Conservation (phyloP, 2,329 filamentous ascomycete species). For the Fusarium temperatum region DNA sequence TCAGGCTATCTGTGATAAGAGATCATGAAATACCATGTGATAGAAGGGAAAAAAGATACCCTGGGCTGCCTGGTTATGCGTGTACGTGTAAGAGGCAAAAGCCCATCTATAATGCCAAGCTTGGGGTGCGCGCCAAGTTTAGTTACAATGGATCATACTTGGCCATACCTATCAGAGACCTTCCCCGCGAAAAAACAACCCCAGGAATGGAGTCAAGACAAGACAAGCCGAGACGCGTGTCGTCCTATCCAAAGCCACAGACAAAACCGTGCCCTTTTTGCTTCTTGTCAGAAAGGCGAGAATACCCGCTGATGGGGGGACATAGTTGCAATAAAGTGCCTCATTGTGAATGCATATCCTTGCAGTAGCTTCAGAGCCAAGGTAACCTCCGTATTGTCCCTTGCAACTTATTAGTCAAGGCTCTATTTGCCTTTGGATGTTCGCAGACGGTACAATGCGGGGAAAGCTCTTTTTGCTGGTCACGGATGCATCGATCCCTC, state of each 20-base stretch:
- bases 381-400: slow-evolving; percentile 17
- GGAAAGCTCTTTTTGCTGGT: slow-evolving; percentile 30
- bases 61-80: not conserved
- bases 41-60: not conserved
- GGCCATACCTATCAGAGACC: slow-evolving; percentile 1
- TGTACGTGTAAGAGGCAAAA: slow-evolving; percentile 19
- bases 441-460: slow-evolving; percentile 26
- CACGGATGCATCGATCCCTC: slow-evolving; percentile 32
- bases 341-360: slow-evolving; percentile 25
- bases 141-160: not conserved
- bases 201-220: slow-evolving; percentile 17
- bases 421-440: slow-evolving; percentile 9
- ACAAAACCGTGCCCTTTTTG: not conserved
- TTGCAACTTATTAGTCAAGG: slow-evolving; percentile 25
- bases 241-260: slow-evolving; percentile 1
- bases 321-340: slow-evolving; percentile 11
- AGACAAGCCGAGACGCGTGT: slow-evolving; percentile 23
- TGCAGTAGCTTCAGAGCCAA: slow-evolving; percentile 31
- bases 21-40: slow-evolving; percentile 12
- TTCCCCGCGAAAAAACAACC: slow-evolving; percentile 16
- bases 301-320: not conserved
- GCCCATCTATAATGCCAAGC: slow-evolving; percentile 12
- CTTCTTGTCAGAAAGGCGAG: not conserved
- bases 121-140: slow-evolving; percentile 6
- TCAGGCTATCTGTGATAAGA: slow-evolving; percentile 9